Percentiles rank a stretch among this genome's conserved stretches.
Evolutionary conservation across 2,329 filamentous ascomycete genomes (phyloP).

Genomic region (Cordyceps pruinosa): DNA sequence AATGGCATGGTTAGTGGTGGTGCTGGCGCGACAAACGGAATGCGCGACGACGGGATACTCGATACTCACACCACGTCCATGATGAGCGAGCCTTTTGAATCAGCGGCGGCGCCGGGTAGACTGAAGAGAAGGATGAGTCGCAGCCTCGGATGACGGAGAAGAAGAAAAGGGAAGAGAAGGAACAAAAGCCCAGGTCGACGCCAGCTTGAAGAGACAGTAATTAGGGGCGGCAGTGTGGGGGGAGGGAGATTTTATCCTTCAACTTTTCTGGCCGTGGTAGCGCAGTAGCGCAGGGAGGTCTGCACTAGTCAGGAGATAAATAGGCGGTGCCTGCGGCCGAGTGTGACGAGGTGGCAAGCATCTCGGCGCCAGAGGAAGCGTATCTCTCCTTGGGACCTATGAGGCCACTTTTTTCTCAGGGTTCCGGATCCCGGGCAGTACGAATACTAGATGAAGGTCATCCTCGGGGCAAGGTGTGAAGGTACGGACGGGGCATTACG

Average conservation of each 20-base stretch:
- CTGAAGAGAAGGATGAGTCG: neutral
- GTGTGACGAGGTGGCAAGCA: too few species aligned
- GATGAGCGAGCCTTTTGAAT: constrained; percentile 13
- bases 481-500: too few species aligned
- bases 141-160: neutral
- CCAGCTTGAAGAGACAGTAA: neutral
- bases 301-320: constrained; percentile 4
- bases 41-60: constrained; percentile 16
- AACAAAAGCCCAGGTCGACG: neutral
- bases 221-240: constrained; percentile 13
- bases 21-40: neutral
- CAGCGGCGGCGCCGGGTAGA: neutral
- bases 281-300: neutral
- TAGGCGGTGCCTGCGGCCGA: neutral
- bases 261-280: constrained; percentile 1
- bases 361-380: too few species aligned
- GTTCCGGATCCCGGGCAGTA: too few species aligned
- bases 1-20: constrained; percentile 6
- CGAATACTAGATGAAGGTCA: too few species aligned
- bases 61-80: constrained; percentile 30
- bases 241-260: constrained; percentile 11
- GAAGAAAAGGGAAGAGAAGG: constrained; percentile 1
- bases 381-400: too few species aligned
- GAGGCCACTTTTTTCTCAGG: too few species aligned
- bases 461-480: too few species aligned